phyloP scores from a whole-genome alignment of 306 rosid genomes.

The Boehmeria nivea region DNA sequence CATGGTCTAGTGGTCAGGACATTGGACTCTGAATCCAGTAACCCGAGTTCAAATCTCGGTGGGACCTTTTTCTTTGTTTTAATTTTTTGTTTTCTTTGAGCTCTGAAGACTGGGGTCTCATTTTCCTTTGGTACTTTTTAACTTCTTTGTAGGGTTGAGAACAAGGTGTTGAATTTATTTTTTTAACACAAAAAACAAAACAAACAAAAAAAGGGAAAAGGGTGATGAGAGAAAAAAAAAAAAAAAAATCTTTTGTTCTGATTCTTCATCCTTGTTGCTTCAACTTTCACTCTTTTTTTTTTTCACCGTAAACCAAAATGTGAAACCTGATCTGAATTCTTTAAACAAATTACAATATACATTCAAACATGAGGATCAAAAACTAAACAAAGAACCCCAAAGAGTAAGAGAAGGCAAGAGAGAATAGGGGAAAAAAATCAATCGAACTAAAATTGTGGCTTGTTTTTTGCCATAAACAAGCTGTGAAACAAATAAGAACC shows the following conservation, averaged over 20 bases:
- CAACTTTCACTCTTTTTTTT: too few species aligned
- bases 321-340: constrained; percentile 39
- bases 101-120: too few species aligned
- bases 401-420: not conserved
- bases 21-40: constrained; percentile 57
- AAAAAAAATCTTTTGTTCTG: too few species aligned
- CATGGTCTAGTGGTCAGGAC: constrained; percentile 75
- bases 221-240: too few species aligned
- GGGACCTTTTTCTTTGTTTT: constrained; percentile 26
- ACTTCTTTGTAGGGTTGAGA: too few species aligned
- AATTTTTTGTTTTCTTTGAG: not conserved
- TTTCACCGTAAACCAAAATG: constrained; percentile 15
- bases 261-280: too few species aligned
- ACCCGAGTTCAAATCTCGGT: constrained; percentile 37
- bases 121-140: too few species aligned
- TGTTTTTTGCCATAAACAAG: constrained; percentile 43
- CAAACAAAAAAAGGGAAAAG: too few species aligned
- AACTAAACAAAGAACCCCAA: constrained; percentile 12
- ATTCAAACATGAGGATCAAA: constrained; percentile 30
- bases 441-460: constrained; percentile 54
- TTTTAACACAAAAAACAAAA: too few species aligned
- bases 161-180: too few species aligned
- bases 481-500: constrained; percentile 41
- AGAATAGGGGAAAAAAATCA: constrained; percentile 28
- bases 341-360: constrained; percentile 47